Evolutionary conservation across 805 yeast genomes (phyloP), one percentile per base, ranked within the genome.

Genomic region (Grigorovia transvaalensis): DNA sequence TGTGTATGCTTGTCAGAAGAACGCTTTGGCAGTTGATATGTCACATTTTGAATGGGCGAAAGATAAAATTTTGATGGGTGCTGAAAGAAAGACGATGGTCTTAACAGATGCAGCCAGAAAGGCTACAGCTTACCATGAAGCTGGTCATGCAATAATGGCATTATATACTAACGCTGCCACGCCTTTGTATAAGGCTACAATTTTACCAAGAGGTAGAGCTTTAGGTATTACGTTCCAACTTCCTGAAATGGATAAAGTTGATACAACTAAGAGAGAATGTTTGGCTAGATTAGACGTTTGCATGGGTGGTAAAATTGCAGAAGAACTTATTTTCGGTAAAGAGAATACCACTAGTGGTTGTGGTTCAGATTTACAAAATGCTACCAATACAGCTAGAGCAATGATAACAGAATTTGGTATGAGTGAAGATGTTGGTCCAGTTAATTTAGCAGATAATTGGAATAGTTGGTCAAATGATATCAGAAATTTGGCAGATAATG

Each of bases 251-350:
- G 99, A 93, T 71, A 91, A 93, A 73, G 89, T 87, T 55, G 98
- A 91, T 64, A 85, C 87, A 70, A 88, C 96, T 35, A 85, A 80
- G 66, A 80, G 77, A 54, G 98, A 93, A 70, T 87, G 96, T 67
- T 75, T 84, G 57, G 96, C 98, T 0, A 76, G 95, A 56, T 71
- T 93, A 58, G 99, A 93, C 68, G 99, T 93, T 48, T 89, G 96
- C 67, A 93, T 93, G 99, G 99, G 99, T 54, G 99, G 99, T 57
- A 90, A 90, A 68, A 82, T 89, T 53, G 99, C 99, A 33, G 99
- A 93, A 73, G 97, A 91, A 66, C 74, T 88, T 75, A 77, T 86
- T 48, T 87, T 88, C 64, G 99, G 99, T 1, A 78, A 82, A 46
- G 96, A 88, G 51, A 87, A 90, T 65, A 96, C 93, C 12, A 91